phyloP scores from a whole-genome alignment of 257 asterid genomes.

The Solanum boliviense region DNA sequence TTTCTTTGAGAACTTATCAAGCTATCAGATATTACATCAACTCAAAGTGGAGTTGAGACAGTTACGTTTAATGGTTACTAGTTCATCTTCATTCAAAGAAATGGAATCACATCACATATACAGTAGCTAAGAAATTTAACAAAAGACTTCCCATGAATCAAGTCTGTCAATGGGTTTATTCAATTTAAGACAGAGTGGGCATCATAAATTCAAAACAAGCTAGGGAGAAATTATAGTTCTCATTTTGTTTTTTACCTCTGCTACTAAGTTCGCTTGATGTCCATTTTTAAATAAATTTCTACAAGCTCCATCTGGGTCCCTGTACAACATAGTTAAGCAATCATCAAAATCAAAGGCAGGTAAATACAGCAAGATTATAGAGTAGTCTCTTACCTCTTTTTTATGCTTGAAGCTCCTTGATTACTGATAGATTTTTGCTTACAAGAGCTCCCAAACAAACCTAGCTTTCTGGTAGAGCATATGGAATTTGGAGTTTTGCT shows the following conservation, averaged over 20 bases:
- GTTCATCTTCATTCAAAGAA: neutral
- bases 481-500: slow-evolving; percentile 49
- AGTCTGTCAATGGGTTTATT: neutral
- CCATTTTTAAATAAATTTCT: slow-evolving; percentile 36
- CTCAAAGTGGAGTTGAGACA: neutral
- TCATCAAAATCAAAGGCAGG: slow-evolving; percentile 3
- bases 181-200: neutral
- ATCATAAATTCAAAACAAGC: neutral
- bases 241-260: slow-evolving; percentile 18
- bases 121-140: neutral
- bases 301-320: slow-evolving; percentile 34
- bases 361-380: neutral
- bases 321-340: slow-evolving; percentile 13
- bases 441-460: slow-evolving; percentile 17
- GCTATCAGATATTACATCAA: neutral
- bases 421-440: slow-evolving; percentile 23
- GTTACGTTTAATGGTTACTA: neutral
- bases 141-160: neutral
- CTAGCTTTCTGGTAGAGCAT: slow-evolving; percentile 24
- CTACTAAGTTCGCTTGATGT: slow-evolving; percentile 3
- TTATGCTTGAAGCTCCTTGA: slow-evolving; percentile 20
- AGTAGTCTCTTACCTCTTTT: slow-evolving; percentile 27
- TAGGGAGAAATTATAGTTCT: neutral
- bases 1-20: neutral
- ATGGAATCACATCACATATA: neutral